Conservation (phyloP, 176 grass and related monocot species). For the Dendrocalamus sinicus region DNA sequence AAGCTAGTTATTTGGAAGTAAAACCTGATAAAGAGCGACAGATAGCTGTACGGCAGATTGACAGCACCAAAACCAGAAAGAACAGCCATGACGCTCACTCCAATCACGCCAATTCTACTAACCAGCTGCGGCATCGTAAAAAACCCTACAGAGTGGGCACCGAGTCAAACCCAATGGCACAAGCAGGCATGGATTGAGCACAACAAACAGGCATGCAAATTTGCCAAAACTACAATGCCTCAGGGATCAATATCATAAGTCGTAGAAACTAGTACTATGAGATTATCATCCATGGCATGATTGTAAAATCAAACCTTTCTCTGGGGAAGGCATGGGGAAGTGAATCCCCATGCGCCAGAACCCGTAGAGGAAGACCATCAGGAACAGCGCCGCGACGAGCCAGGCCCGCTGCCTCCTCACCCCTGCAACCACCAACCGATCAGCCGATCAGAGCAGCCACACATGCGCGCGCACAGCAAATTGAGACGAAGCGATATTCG, state of each 20-base stretch:
- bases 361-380: constrained; percentile 79
- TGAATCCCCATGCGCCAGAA: constrained; percentile 99
- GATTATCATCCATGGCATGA: not conserved
- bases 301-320: constrained; percentile 64
- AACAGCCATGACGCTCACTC: constrained; percentile 85
- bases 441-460: constrained; percentile 23
- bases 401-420: constrained; percentile 79
- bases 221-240: not conserved
- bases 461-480: not conserved
- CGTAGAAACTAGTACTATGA: not conserved
- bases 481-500: not conserved
- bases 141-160: constrained; percentile 60
- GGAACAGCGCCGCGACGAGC: constrained; percentile 68
- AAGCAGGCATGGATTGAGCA: not conserved
- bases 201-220: not conserved
- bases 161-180: constrained; percentile 15
- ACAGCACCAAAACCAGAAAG: constrained; percentile 97
- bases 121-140: constrained; percentile 94
- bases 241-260: not conserved
- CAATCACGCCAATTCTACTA: constrained; percentile 91
- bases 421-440: constrained; percentile 57
- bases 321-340: constrained; percentile 97
- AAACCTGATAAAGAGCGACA: constrained; percentile 97
- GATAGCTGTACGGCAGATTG: constrained; percentile 91
- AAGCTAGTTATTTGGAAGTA: not conserved